Evolutionary conservation across 208 protist genomes (phyloP).

Genomic region (Trypanosoma avium): DNA sequence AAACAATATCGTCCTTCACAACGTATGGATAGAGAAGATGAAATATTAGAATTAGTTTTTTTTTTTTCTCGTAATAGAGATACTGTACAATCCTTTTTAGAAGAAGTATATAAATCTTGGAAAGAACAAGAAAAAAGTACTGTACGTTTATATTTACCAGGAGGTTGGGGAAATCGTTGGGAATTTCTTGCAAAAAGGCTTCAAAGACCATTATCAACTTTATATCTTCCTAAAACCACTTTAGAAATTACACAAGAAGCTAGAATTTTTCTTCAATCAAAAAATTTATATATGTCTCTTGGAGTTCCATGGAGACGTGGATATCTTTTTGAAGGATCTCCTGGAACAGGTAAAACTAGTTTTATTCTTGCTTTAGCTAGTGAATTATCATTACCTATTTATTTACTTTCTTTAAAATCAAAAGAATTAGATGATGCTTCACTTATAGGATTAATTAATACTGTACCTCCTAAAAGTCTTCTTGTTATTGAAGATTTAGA

Average conservation of each 20-base stretch:
- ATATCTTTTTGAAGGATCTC: slow-evolving; percentile 93
- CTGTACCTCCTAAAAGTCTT: slow-evolving; percentile 73
- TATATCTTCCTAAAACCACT: slow-evolving; percentile 59
- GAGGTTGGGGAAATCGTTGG: slow-evolving; percentile 64
- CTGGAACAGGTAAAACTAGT: slow-evolving; percentile 94
- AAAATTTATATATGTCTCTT: slow-evolving; percentile 80
- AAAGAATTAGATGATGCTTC: slow-evolving; percentile 80
- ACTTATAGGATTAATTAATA: slow-evolving; percentile 81
- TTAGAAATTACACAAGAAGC: slow-evolving; percentile 76
- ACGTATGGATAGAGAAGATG: slow-evolving; percentile 69
- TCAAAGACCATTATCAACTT: slow-evolving; percentile 63
- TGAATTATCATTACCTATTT: slow-evolving; percentile 86
- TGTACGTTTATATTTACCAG: slow-evolving; percentile 67
- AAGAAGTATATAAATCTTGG: slow-evolving; percentile 58
- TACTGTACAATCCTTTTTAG: slow-evolving; percentile 63
- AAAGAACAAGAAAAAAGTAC: slow-evolving; percentile 40
- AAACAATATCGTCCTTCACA: slow-evolving; percentile 47
- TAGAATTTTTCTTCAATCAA: slow-evolving; percentile 73
- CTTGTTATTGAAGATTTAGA: slow-evolving; percentile 96
- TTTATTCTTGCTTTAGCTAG: slow-evolving; percentile 92
- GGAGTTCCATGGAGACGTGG: slow-evolving; percentile 95
- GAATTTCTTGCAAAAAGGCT: slow-evolving; percentile 61
- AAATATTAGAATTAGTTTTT: slow-evolving; percentile 71
- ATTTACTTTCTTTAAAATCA: slow-evolving; percentile 89
- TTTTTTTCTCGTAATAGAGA: slow-evolving; percentile 60